Conservation (phyloP, 2,329 filamentous ascomycete genomes). For the Penicillium sp. region DNA sequence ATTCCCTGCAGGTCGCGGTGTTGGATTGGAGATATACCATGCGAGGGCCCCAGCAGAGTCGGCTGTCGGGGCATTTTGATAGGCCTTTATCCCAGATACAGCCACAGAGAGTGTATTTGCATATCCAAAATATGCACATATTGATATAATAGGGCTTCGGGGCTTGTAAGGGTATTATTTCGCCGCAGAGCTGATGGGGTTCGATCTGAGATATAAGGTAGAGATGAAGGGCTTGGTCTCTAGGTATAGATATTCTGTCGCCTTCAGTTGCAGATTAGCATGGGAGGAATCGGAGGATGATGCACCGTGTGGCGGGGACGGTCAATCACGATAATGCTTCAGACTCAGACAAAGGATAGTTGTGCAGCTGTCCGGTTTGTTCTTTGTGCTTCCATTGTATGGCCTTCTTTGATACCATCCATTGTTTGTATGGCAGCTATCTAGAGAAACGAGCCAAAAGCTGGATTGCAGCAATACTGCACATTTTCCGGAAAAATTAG, state of each 20-base stretch:
- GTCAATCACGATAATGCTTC: too few species aligned
- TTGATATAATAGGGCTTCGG: neutral
- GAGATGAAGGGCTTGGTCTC: neutral
- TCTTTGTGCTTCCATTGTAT: neutral
- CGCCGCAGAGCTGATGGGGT: too few species aligned
- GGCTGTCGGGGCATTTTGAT: conserved; percentile 3
- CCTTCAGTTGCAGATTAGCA: too few species aligned
- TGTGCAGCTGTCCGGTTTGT: neutral
- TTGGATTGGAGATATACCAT: conserved; percentile 13
- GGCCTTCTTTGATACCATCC: neutral
- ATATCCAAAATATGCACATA: conserved; percentile 23
- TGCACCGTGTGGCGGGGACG: too few species aligned
- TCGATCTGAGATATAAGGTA: neutral
- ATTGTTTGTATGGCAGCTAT: too few species aligned
- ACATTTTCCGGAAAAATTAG: too few species aligned
- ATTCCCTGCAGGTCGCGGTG: conserved; percentile 18
- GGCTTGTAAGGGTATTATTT: neutral
- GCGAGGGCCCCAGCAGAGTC: conserved; percentile 6
- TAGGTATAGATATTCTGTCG: too few species aligned
- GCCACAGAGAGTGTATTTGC: conserved; percentile 24
- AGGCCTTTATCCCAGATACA: conserved; percentile 21
- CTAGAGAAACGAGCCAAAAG: too few species aligned
- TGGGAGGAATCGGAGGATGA: too few species aligned
- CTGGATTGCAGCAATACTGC: too few species aligned
- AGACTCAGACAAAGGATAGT: too few species aligned